phyloP scores from a whole-genome alignment of 768 basidiomycete species.

The Termitomyces sp. region DNA sequence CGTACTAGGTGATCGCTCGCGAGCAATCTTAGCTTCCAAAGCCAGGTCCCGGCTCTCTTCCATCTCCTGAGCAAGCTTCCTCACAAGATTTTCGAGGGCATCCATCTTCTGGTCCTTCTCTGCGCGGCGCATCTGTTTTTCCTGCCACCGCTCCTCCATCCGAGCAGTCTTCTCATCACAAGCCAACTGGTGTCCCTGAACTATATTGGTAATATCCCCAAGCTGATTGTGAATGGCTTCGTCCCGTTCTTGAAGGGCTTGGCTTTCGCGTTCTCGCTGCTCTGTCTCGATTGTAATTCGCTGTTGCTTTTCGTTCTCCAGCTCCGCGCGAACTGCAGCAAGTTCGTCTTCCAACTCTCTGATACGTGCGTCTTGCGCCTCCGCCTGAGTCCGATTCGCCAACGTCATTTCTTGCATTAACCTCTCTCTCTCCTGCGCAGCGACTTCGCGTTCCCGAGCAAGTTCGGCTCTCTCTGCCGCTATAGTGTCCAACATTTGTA shows the following conservation, averaged over 20 bases:
- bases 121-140: slow-evolving; percentile 55
- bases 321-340: slow-evolving; percentile 48
- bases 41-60: slow-evolving; percentile 45
- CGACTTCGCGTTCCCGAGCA: slow-evolving; percentile 49
- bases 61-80: slow-evolving; percentile 54
- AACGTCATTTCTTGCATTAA: slow-evolving; percentile 46
- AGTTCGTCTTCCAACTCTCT: slow-evolving; percentile 62
- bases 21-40: slow-evolving; percentile 50
- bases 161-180: slow-evolving; percentile 56
- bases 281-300: slow-evolving; percentile 59
- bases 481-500: slow-evolving; percentile 55
- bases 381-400: slow-evolving; percentile 41
- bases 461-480: slow-evolving; percentile 57
- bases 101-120: slow-evolving; percentile 56
- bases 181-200: slow-evolving; percentile 63
- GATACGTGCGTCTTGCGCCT: slow-evolving; percentile 55
- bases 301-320: slow-evolving; percentile 60
- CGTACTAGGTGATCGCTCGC: slow-evolving; percentile 57
- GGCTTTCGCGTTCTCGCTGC: slow-evolving; percentile 54
- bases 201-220: slow-evolving; percentile 66
- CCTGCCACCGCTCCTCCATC: slow-evolving; percentile 60
- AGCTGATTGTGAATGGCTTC: slow-evolving; percentile 60
- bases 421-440: slow-evolving; percentile 51
- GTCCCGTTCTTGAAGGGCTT: slow-evolving; percentile 56
- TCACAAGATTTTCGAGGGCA: slow-evolving; percentile 59